Conservation (phyloP, 441 rosid species). For the Bruguiera hainesii region DNA sequence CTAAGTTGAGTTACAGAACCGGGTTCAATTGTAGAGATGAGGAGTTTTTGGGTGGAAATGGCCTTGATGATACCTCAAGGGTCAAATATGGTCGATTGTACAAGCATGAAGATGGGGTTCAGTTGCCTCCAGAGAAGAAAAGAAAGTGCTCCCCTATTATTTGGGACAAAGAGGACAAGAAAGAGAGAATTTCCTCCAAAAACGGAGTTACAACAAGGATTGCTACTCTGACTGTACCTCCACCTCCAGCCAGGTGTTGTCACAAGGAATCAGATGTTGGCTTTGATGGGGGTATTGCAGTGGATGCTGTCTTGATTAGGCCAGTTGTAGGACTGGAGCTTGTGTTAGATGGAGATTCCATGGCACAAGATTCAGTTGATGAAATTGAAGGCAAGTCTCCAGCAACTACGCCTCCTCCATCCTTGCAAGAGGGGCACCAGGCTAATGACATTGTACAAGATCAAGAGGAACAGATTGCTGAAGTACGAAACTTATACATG, state of each 20-base stretch:
- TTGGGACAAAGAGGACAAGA: slow-evolving; percentile 39
- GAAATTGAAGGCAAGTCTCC: not conserved
- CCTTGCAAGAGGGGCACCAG: slow-evolving; percentile 16
- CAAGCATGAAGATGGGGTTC: slow-evolving; percentile 28
- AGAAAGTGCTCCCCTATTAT: slow-evolving; percentile 51
- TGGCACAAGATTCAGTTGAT: slow-evolving; percentile 1
- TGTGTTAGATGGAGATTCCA: slow-evolving; percentile 15
- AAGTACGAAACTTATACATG: slow-evolving; percentile 42
- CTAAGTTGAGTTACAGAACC: slow-evolving; percentile 13
- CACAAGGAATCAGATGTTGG: slow-evolving; percentile 9
- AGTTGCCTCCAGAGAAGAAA: slow-evolving; percentile 46
- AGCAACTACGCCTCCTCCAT: slow-evolving; percentile 12
- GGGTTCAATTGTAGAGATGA: slow-evolving; percentile 20
- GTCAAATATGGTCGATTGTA: slow-evolving; percentile 19
- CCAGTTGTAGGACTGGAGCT: slow-evolving; percentile 17
- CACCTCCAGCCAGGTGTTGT: slow-evolving; percentile 16
- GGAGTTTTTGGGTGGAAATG: not conserved
- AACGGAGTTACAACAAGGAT: slow-evolving; percentile 16
- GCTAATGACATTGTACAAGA: slow-evolving; percentile 19
- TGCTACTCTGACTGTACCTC: slow-evolving; percentile 13
- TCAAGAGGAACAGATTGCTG: slow-evolving; percentile 37
- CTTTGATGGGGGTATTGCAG: slow-evolving; percentile 20
- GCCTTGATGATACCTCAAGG: slow-evolving; percentile 8
- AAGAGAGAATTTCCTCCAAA: slow-evolving; percentile 27
- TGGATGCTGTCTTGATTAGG: slow-evolving; percentile 6